Evolutionary conservation across 2,329 filamentous ascomycete species (phyloP).

Genomic region (Diplodia seriata): DNA sequence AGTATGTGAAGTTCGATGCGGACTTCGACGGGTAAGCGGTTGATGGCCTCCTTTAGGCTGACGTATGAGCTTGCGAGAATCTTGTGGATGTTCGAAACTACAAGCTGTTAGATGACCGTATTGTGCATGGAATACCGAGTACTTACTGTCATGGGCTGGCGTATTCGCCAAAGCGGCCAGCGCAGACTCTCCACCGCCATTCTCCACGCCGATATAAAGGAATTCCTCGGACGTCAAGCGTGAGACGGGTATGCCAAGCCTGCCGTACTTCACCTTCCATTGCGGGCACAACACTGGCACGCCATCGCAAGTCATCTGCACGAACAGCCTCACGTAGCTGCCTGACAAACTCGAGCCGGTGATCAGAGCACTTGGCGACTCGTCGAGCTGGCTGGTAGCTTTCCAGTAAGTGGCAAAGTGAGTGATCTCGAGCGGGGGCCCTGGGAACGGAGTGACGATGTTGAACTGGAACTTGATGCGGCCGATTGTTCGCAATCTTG

Average conservation of each 20-base stretch:
- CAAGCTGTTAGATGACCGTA: not conserved
- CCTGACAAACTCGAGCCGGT: conserved; percentile 94
- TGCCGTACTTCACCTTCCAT: conserved; percentile 79
- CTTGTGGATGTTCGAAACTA: conserved; percentile 68
- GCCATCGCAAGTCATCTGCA: conserved; percentile 88
- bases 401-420: conserved; percentile 99
- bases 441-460: conserved; percentile 94
- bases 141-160: conserved; percentile 39
- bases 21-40: conserved; percentile 76
- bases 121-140: too few species aligned
- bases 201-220: conserved; percentile 52
- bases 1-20: conserved; percentile 92
- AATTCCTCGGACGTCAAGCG: conserved; percentile 80
- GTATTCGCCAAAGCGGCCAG: conserved; percentile 42
- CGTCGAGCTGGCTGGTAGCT: conserved; percentile 90
- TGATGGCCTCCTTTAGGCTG: conserved; percentile 78
- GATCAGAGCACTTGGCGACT: conserved; percentile 83
- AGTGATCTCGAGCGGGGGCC: conserved; percentile 91
- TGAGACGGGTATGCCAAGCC: conserved; percentile 81
- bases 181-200: conserved; percentile 39
- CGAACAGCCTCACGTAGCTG: conserved; percentile 90
- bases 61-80: conserved; percentile 77
- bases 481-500: conserved; percentile 86
- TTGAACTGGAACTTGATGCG: conserved; percentile 94
- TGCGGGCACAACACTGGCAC: conserved; percentile 85